Evolutionary conservation across 1,284 basidiomycete genomes (phyloP).

Genomic region (Apiotrichum laibachii): DNA sequence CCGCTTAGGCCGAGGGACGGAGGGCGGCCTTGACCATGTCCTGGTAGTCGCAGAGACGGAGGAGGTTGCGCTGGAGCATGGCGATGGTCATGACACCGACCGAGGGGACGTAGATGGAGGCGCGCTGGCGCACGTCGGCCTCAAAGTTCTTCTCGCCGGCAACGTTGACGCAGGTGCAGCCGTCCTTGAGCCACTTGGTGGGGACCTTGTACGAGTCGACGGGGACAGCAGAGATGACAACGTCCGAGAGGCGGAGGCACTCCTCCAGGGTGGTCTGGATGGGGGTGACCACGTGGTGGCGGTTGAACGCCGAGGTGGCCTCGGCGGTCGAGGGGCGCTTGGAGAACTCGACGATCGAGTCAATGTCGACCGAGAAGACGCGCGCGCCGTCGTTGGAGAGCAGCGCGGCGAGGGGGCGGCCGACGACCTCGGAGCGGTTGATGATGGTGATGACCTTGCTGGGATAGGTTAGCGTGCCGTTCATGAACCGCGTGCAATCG

Average conservation of each 20-base stretch:
- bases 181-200: conserved; percentile 85
- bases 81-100: conserved; percentile 96
- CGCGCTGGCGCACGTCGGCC: conserved; percentile 84
- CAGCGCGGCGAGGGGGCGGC: conserved; percentile 82
- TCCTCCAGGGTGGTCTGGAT: conserved; percentile 66
- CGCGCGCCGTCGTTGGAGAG: conserved; percentile 89
- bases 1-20: neutral
- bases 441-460: conserved; percentile 35
- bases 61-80: conserved; percentile 89
- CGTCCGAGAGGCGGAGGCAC: conserved; percentile 76
- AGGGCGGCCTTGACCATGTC: conserved; percentile 46
- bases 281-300: conserved; percentile 77
- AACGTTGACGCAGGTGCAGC: conserved; percentile 89
- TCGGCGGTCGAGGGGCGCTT: conserved; percentile 64
- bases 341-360: conserved; percentile 73
- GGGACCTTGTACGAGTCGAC: conserved; percentile 82
- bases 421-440: conserved; percentile 71
- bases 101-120: conserved; percentile 85
- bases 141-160: conserved; percentile 97
- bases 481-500: no score
- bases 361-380: conserved; percentile 88
- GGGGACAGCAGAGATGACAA: conserved; percentile 87
- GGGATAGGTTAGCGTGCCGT: neutral
- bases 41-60: conserved; percentile 70
- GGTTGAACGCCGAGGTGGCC: conserved; percentile 61